Percentiles rank a stretch among this genome's conserved stretches.
phyloP scores from a whole-genome alignment of 2,329 filamentous ascomycete species.

The Cercospora janseana region DNA sequence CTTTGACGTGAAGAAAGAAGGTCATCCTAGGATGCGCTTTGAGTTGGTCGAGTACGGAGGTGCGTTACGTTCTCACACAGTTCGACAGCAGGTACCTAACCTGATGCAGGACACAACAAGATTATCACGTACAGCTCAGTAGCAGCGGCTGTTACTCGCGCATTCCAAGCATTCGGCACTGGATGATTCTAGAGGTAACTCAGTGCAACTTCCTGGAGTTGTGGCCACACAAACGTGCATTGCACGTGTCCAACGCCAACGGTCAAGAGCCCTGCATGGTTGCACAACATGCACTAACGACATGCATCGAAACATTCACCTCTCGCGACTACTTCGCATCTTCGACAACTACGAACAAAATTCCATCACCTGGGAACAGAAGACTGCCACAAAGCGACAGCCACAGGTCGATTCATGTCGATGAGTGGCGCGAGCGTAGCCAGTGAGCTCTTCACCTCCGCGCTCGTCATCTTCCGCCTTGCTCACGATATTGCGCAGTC shows the following conservation, averaged over 20 bases:
- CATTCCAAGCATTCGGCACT: constrained; percentile 51
- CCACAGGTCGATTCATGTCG: too few species aligned
- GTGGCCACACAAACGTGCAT: too few species aligned
- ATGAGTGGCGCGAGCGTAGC: too few species aligned
- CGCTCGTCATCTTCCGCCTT: too few species aligned
- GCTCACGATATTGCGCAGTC: background rate
- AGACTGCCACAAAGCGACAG: background rate
- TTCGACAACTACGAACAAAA: background rate
- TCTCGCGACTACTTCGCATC: background rate
- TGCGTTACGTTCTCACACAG: constrained; percentile 21
- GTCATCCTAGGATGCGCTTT: constrained; percentile 40
- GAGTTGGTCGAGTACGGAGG: constrained; percentile 48
- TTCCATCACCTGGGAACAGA: background rate
- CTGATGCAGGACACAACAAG: constrained; percentile 63
- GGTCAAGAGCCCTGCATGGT: background rate
- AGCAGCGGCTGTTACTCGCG: constrained; percentile 62
- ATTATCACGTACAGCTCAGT: constrained; percentile 66
- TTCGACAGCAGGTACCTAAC: background rate
- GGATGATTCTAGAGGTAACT: too few species aligned
- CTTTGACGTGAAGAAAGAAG: constrained; percentile 25
- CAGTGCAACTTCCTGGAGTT: too few species aligned
- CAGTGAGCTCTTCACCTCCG: too few species aligned
- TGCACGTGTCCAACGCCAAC: background rate
- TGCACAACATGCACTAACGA: background rate
- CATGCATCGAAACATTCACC: constrained; percentile 1